phyloP scores from a whole-genome alignment of 1,284 basidiomycete species.

The Cutaneotrichosporon daszewskae region DNA sequence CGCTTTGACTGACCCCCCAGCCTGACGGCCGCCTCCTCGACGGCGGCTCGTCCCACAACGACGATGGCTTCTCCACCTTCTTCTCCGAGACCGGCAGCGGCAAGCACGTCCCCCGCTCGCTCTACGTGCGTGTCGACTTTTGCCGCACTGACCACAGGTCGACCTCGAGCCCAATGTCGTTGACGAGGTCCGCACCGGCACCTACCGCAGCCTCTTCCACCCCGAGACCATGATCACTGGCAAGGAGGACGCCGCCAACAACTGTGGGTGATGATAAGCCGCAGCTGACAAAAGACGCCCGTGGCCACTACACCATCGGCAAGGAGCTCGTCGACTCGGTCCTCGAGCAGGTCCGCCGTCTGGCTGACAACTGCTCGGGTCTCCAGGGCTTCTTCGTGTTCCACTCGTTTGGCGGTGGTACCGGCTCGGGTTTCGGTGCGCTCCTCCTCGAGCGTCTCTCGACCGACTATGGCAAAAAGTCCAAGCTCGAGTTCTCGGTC shows the following conservation, averaged over 20 bases:
- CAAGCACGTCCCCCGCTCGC: constrained; percentile 94
- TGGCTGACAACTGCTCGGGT: constrained; percentile 96
- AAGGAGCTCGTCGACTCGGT: constrained; percentile 87
- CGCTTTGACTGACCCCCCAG: constrained; percentile 52
- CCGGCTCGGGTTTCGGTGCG: constrained; percentile 98
- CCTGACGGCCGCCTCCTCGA: constrained; percentile 85
- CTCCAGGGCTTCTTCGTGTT: constrained; percentile 99
- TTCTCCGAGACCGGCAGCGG: constrained; percentile 65
- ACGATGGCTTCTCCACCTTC: constrained; percentile 87
- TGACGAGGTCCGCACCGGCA: constrained; percentile 92
- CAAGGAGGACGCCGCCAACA: constrained; percentile 99
- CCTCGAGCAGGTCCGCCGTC: constrained; percentile 91
- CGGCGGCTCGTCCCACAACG: constrained; percentile 64
- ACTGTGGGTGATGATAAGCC: constrained; percentile 74
- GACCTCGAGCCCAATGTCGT: constrained; percentile 95
- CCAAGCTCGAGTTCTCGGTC: constrained; percentile 97
- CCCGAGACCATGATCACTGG: constrained; percentile 98
- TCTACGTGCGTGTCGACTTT: constrained; percentile 62
- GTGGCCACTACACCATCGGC: constrained; percentile 96
- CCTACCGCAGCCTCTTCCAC: constrained; percentile 93
- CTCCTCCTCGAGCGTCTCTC: constrained; percentile 93
- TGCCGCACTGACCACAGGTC: constrained; percentile 44
- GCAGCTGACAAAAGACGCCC: constrained; percentile 63
- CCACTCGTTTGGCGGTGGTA: constrained; percentile 99
- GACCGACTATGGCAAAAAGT: constrained; percentile 98